These are phyloP conservation scores for Suillus clintonianus DNA, from an alignment of 768 basidiomycete genomes.

Conservation along the genomic window DNA sequence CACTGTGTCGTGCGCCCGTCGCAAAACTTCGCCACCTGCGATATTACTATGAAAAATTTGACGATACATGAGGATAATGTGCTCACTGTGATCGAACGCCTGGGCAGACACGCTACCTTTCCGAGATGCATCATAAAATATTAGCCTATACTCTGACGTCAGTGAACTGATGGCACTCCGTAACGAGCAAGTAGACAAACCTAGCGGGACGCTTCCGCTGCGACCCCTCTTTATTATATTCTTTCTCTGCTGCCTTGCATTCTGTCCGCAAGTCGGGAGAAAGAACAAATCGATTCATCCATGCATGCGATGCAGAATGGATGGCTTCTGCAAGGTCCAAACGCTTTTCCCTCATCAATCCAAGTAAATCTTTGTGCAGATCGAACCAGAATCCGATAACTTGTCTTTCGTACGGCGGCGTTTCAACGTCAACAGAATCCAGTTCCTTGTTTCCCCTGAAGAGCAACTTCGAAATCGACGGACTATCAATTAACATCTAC, in stretches of 20 bases:
- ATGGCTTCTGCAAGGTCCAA: conserved; percentile 79
- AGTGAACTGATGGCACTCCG: background rate
- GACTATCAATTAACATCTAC: background rate
- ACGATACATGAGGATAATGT: background rate
- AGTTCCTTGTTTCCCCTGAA: conserved; percentile 62
- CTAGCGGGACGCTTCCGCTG: conserved; percentile 69
- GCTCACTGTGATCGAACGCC: conserved; percentile 78
- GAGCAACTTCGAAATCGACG: conserved; percentile 2
- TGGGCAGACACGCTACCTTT: conserved; percentile 73
- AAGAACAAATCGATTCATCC: conserved; percentile 76
- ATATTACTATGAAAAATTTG: background rate
- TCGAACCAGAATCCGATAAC: conserved; percentile 83
- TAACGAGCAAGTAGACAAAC: conserved; percentile 30
- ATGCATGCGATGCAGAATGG: conserved; percentile 83
- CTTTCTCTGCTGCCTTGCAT: conserved; percentile 79
- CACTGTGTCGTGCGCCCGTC: conserved; percentile 56
- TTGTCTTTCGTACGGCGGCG: conserved; percentile 73
- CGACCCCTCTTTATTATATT: conserved; percentile 55
- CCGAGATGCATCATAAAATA: conserved; percentile 77
- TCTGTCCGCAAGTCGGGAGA: conserved; percentile 75
- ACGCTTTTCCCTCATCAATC: conserved; percentile 51
- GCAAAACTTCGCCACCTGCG: conserved; percentile 58
- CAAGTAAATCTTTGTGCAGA: conserved; percentile 54
- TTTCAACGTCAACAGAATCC: conserved; percentile 77
- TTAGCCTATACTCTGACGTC: conserved; percentile 47